Percentiles rank a stretch among this genome's conserved stretches.
Conservation (phyloP, 2,329 filamentous ascomycete species). For the Parafenestella ontariensis region DNA sequence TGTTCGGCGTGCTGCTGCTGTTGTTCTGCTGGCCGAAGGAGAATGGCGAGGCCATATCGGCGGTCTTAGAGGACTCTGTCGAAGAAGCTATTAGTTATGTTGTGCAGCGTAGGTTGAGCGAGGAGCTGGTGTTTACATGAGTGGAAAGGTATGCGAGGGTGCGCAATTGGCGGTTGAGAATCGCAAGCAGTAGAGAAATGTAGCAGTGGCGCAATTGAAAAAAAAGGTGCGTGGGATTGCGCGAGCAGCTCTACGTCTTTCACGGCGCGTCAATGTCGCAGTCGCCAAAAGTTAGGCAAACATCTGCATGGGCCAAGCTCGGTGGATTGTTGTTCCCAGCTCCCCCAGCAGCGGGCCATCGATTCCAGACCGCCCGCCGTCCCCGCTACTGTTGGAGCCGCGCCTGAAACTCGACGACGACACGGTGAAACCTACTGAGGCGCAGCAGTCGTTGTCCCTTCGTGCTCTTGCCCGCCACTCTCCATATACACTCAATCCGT, state of each 20-base stretch:
- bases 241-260: slow-evolving; percentile 18
- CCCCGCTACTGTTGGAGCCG: slow-evolving; percentile 18
- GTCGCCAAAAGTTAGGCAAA: slow-evolving; percentile 39
- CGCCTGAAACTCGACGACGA: slow-evolving; percentile 29
- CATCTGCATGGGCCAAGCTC: slow-evolving; percentile 30
- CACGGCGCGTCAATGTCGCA: slow-evolving; percentile 31
- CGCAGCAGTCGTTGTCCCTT: slow-evolving; percentile 15
- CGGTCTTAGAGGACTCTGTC: slow-evolving; percentile 9
- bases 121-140: slow-evolving; percentile 25
- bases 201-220: slow-evolving; percentile 1
- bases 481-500: not conserved
- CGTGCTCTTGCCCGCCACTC: not conserved
- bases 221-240: slow-evolving; percentile 6
- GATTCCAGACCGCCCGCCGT: slow-evolving; percentile 22
- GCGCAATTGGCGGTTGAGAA: not conserved
- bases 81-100: slow-evolving; percentile 6
- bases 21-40: slow-evolving; percentile 43
- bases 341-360: slow-evolving; percentile 8
- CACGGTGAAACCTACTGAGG: slow-evolving; percentile 20
- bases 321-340: slow-evolving; percentile 34
- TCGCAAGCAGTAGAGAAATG: slow-evolving; percentile 2
- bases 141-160: not conserved
- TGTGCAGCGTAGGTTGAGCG: slow-evolving; percentile 10
- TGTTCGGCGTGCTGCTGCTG: slow-evolving; percentile 34
- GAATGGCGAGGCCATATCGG: slow-evolving; percentile 34